phyloP scores from a whole-genome alignment of 2,329 filamentous ascomycete genomes.

The Aquanectria penicillioides region DNA sequence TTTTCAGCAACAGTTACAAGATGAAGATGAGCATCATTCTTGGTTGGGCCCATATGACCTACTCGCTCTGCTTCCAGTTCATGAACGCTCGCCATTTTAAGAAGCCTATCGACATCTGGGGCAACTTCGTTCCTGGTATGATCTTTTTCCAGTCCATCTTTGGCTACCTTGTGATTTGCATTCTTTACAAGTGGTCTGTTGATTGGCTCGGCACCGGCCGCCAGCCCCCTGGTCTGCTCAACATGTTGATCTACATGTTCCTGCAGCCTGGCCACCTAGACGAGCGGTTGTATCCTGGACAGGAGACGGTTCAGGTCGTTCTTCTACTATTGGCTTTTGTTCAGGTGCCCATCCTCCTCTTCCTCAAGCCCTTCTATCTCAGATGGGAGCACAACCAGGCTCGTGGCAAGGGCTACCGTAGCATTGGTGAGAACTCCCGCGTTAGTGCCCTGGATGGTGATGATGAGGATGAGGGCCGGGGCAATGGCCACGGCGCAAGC shows the following conservation, averaged over 20 bases:
- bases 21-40: conserved; percentile 99
- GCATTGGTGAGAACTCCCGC: conserved; percentile 87
- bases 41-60: conserved; percentile 99
- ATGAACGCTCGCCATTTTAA: conserved; percentile 97
- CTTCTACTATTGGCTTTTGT: conserved; percentile 83
- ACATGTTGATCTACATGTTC: conserved; percentile 99
- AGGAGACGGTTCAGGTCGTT: conserved; percentile 78
- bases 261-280: conserved; percentile 81
- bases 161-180: conserved; percentile 92
- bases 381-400: conserved; percentile 93
- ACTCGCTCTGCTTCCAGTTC: conserved; percentile 91
- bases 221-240: conserved; percentile 86
- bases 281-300: conserved; percentile 80
- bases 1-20: conserved; percentile 99
- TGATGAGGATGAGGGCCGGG: conserved; percentile 71
- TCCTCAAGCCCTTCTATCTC: conserved; percentile 96
- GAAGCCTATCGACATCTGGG: conserved; percentile 94
- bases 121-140: conserved; percentile 97
- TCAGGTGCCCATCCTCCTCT: conserved; percentile 90
- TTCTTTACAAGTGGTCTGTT: conserved; percentile 96
- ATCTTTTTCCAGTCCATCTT: conserved; percentile 99
- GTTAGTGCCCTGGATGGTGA: conserved; percentile 93
- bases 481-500: conserved; percentile 69
- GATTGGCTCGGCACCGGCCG: conserved; percentile 76
- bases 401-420: conserved; percentile 88